Percentiles rank a stretch among this genome's conserved stretches.
Evolutionary conservation across 169 alveolate species (phyloP).

Genomic region (Ichthyophthirius multifiliis): DNA sequence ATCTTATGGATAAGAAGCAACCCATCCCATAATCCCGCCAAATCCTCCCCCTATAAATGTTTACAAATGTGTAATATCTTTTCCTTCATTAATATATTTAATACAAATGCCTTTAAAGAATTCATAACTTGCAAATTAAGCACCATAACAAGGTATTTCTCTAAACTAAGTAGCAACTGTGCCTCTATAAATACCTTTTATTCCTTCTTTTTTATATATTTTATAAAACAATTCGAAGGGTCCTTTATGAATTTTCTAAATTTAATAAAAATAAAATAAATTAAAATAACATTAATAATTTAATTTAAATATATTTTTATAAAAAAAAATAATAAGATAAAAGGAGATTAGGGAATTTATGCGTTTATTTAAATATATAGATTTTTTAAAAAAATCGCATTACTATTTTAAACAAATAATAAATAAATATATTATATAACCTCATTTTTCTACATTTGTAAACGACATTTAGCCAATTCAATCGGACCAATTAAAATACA

Average conservation of each 20-base stretch:
- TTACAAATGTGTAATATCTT: slow-evolving; percentile 25
- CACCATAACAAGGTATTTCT: slow-evolving; percentile 73
- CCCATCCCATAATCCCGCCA: slow-evolving; percentile 78
- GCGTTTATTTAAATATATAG: too few relatives aligned
- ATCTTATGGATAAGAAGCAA: slow-evolving; percentile 71
- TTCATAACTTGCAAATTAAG: slow-evolving; percentile 71
- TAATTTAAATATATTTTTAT: too few relatives aligned
- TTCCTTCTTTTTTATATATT: slow-evolving; percentile 58
- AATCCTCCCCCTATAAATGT: slow-evolving; percentile 62
- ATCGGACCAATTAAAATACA: slow-evolving; percentile 64
- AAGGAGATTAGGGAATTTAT: too few relatives aligned
- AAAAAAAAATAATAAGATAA: too few relatives aligned
- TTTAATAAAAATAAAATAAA: too few relatives aligned
- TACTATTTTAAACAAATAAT: too few relatives aligned
- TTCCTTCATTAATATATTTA: slow-evolving; percentile 24
- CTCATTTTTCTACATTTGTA: slow-evolving; percentile 41
- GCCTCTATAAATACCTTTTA: slow-evolving; percentile 48
- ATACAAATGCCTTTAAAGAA: slow-evolving; percentile 28
- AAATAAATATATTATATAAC: too few relatives aligned
- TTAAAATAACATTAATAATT: too few relatives aligned
- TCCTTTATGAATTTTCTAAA: slow-evolving; percentile 41
- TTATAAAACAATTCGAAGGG: slow-evolving; percentile 58
- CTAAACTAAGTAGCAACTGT: slow-evolving; percentile 52
- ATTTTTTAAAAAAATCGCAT: too few relatives aligned
- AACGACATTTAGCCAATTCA: slow-evolving; percentile 70